Percentiles rank a stretch among this genome's conserved stretches.
Conservation (phyloP, 176 grass and related monocot species). For the Alloteropsis semialata region DNA sequence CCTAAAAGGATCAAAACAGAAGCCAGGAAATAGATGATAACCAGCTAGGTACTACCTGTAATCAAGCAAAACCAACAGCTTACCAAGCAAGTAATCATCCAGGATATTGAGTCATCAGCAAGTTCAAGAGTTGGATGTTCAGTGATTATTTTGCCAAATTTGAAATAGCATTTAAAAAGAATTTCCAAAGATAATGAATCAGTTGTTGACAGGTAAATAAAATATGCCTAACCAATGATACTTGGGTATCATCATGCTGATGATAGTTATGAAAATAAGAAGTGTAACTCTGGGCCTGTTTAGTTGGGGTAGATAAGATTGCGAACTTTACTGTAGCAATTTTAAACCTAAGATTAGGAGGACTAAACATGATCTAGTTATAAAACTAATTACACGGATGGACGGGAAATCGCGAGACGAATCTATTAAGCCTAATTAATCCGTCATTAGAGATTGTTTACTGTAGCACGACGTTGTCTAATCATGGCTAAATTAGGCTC, state of each 20-base stretch:
- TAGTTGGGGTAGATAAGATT: no score
- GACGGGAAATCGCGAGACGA: no score
- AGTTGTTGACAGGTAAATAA: background rate
- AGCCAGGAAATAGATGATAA: background rate
- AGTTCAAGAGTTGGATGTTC: slow-evolving; percentile 7
- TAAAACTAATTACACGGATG: no score
- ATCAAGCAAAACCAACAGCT: background rate
- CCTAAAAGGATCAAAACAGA: background rate
- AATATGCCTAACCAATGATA: slow-evolving; percentile 6
- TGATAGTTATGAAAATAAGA: slow-evolving; percentile 12
- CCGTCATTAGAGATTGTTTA: no score
- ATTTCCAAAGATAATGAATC: background rate
- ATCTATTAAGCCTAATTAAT: no score
- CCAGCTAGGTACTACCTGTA: background rate
- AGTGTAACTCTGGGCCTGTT: no score
- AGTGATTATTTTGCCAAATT: background rate
- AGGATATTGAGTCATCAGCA: background rate
- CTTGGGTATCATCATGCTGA: background rate
- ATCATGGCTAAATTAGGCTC: no score
- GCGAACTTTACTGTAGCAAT: no score
- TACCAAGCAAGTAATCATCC: background rate
- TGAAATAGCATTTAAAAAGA: background rate
- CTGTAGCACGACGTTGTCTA: no score
- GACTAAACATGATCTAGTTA: no score
- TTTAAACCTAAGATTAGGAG: no score